phyloP scores from a whole-genome alignment of 768 basidiomycete species.

The Termitomyces titanicus region DNA sequence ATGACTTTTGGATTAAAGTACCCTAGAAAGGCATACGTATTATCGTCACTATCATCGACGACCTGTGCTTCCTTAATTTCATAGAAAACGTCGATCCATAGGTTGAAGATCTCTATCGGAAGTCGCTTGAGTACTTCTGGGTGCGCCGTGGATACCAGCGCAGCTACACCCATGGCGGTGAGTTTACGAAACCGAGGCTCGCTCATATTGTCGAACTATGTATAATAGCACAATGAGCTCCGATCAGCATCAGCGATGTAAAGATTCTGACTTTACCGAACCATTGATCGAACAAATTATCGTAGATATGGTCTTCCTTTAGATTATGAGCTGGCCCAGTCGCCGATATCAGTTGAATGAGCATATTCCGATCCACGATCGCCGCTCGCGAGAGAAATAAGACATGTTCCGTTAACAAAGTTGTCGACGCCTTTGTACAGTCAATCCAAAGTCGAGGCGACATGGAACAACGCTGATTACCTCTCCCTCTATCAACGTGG shows the following conservation, averaged over 20 bases:
- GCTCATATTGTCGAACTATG: constrained; percentile 87
- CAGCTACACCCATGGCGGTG: constrained; percentile 76
- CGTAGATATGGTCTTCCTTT: constrained; percentile 55
- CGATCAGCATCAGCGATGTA: not conserved
- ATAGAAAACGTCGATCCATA: constrained; percentile 88
- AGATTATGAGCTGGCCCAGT: constrained; percentile 45
- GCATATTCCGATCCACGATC: constrained; percentile 61
- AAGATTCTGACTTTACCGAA: constrained; percentile 62
- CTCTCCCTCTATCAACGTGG: constrained; percentile 62
- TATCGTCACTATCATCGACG: constrained; percentile 31
- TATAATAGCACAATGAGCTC: constrained; percentile 2
- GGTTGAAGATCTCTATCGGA: constrained; percentile 72
- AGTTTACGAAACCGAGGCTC: constrained; percentile 84
- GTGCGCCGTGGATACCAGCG: constrained; percentile 71
- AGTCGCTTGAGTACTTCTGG: constrained; percentile 71
- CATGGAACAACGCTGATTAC: constrained; percentile 31
- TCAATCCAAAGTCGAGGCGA: constrained; percentile 6
- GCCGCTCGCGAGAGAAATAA: constrained; percentile 73
- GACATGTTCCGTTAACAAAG: constrained; percentile 64
- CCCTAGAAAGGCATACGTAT: constrained; percentile 22
- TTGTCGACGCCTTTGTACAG: constrained; percentile 32
- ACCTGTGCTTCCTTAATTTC: constrained; percentile 74
- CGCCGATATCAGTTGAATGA: constrained; percentile 66
- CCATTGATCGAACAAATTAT: constrained; percentile 74
- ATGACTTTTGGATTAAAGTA: not conserved